Conservation (phyloP, 2,329 filamentous ascomycete genomes). For the Fusarium sp. region DNA sequence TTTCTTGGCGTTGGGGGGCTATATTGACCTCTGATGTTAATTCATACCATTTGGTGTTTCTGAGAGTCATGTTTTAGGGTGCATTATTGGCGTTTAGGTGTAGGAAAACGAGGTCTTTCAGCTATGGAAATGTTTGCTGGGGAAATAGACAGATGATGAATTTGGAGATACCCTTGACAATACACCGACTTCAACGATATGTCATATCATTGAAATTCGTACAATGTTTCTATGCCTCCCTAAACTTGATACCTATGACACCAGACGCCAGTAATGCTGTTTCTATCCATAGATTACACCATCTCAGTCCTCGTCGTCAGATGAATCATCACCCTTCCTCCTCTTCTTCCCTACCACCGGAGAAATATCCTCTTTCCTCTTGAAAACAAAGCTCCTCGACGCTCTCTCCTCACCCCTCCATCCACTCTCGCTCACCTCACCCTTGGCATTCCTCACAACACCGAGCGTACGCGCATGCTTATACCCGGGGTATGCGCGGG, state of each 20-base stretch:
- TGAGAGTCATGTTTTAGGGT: not conserved
- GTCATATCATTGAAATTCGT: not conserved
- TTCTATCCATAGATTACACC: not conserved
- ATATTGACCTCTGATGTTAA: not conserved
- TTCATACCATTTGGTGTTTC: slow-evolving; percentile 1
- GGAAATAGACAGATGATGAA: not conserved
- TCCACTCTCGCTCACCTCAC: slow-evolving; percentile 54
- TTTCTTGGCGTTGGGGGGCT: slow-evolving; percentile 24
- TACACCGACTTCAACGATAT: not conserved
- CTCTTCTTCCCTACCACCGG: slow-evolving; percentile 43
- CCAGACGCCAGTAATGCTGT: slow-evolving; percentile 22
- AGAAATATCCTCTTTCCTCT: slow-evolving; percentile 64
- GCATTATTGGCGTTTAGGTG: not conserved
- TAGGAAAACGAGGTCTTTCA: not conserved
- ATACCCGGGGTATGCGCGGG: slow-evolving; percentile 77
- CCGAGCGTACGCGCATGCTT: slow-evolving; percentile 79
- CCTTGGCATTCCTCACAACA: slow-evolving; percentile 63
- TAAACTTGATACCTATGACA: not conserved
- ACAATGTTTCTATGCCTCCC: not conserved
- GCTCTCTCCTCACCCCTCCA: slow-evolving; percentile 57
- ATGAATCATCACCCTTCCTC: slow-evolving; percentile 48
- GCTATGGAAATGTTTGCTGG: not conserved
- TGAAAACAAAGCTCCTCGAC: slow-evolving; percentile 71
- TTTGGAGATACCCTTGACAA: slow-evolving; percentile 9
- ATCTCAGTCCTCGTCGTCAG: slow-evolving; percentile 47